Evolutionary conservation across 495 filamentous ascomycete genomes (phyloP).

Genomic region (Eremomyces bilateralis): DNA sequence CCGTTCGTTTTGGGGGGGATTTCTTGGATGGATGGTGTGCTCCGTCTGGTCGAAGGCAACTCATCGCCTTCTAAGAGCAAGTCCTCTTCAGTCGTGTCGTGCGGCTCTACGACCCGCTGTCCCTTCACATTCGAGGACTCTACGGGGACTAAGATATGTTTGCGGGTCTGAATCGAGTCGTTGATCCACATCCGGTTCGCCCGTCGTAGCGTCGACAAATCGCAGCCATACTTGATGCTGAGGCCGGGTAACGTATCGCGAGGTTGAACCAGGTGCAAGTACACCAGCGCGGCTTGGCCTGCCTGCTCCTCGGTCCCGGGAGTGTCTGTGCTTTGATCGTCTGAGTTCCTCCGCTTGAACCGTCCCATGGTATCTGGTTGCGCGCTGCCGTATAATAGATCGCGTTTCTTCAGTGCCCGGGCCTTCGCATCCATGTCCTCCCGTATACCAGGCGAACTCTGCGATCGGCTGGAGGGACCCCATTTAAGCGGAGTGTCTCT

Average conservation of each 20-base stretch:
- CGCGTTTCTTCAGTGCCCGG: slow-evolving; percentile 39
- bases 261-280: slow-evolving; percentile 67
- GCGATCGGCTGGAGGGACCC: slow-evolving; percentile 28
- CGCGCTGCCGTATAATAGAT: slow-evolving; percentile 29
- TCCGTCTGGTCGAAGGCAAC: no score
- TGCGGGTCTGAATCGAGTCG: slow-evolving; percentile 67
- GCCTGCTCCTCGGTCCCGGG: slow-evolving; percentile 18
- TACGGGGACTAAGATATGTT: slow-evolving; percentile 64
- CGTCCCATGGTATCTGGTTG: slow-evolving; percentile 23
- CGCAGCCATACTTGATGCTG: slow-evolving; percentile 71
- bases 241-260: slow-evolving; percentile 77
- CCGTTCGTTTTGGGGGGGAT: slow-evolving; percentile 10
- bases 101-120: slow-evolving; percentile 21
- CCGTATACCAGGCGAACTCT: slow-evolving; percentile 27
- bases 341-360: slow-evolving; percentile 39
- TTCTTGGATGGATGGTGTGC: slow-evolving; percentile 4
- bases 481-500: slow-evolving; percentile 26
- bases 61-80: slow-evolving; percentile 19
- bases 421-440: slow-evolving; percentile 34
- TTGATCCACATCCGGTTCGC: slow-evolving; percentile 89
- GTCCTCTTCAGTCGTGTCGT: slow-evolving; percentile 9
- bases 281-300: slow-evolving; percentile 57
- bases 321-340: slow-evolving; percentile 24
- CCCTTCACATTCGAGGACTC: slow-evolving; percentile 79
- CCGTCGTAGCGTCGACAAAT: slow-evolving; percentile 54